phyloP scores from a whole-genome alignment of 2,329 filamentous ascomycete genomes.

The Aspergillus persii region DNA sequence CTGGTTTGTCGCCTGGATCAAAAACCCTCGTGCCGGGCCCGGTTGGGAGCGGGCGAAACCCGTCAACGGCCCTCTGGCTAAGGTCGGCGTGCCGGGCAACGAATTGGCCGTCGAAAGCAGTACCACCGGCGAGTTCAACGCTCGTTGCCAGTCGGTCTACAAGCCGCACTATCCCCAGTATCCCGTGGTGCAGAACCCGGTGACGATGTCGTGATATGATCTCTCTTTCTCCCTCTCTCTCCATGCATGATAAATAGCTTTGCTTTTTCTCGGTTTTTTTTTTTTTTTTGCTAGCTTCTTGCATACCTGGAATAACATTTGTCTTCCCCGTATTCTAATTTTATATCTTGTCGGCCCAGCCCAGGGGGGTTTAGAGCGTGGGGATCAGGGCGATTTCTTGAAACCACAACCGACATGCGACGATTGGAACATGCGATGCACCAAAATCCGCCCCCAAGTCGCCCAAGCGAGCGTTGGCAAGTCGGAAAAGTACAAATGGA shows the following conservation, averaged over 20 bases:
- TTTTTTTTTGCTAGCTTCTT: neutral
- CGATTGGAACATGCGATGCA: neutral
- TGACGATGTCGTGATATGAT: slow-evolving; percentile 6
- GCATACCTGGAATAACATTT: too few relatives aligned
- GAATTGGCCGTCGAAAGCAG: slow-evolving; percentile 16
- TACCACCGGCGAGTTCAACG: slow-evolving; percentile 19
- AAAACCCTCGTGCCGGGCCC: slow-evolving; percentile 18
- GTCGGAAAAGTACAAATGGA: neutral
- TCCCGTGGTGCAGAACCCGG: slow-evolving; percentile 19
- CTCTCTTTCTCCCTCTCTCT: neutral
- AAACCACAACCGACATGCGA: neutral
- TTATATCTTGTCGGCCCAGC: too few relatives aligned
- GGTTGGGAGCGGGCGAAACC: slow-evolving; percentile 17
- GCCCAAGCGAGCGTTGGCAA: too few relatives aligned
- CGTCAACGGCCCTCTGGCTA: slow-evolving; percentile 16
- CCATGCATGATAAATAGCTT: neutral
- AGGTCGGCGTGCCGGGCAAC: slow-evolving; percentile 18
- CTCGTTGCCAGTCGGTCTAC: slow-evolving; percentile 20
- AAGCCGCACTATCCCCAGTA: slow-evolving; percentile 19
- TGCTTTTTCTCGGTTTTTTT: neutral
- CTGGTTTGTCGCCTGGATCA: slow-evolving; percentile 24
- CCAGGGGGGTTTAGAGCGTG: too few relatives aligned
- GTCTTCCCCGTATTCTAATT: too few relatives aligned
- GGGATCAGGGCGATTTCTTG: neutral
- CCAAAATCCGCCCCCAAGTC: neutral